Percentiles rank a stretch among this genome's conserved stretches.
These are phyloP conservation scores for Hypoxylon rickii DNA, from an alignment of 495 filamentous ascomycete species.

Conservation along the genomic window DNA sequence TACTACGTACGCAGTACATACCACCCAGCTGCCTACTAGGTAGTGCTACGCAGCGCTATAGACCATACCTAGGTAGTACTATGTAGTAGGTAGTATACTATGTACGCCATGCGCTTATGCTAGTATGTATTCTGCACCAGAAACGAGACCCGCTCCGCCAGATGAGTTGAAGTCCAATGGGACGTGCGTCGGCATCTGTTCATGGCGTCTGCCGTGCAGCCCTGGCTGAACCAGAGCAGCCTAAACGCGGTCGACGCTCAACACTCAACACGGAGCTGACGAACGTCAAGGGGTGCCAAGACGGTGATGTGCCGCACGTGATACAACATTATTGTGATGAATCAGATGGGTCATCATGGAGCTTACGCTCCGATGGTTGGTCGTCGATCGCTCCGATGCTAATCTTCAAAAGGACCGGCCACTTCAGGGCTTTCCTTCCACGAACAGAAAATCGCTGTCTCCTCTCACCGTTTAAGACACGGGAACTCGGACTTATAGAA, in stretches of 20 bases:
- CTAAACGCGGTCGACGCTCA: too few species aligned
- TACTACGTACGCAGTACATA: too few species aligned
- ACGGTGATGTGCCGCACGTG: constrained; percentile 23
- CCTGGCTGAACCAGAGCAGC: constrained; percentile 25
- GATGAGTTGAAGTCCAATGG: constrained; percentile 21
- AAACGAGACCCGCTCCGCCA: constrained; percentile 12
- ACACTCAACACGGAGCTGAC: constrained; percentile 26
- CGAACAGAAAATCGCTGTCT: too few species aligned
- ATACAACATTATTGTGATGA: constrained; percentile 8
- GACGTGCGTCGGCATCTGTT: constrained; percentile 22
- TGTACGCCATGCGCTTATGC: too few species aligned
- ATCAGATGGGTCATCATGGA: constrained; percentile 5
- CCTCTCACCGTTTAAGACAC: background rate
- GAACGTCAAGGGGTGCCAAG: constrained; percentile 18
- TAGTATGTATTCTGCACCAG: too few species aligned
- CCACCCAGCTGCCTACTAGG: too few species aligned
- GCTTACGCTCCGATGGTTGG: constrained; percentile 21
- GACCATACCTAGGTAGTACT: too few species aligned
- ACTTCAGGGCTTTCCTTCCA: too few species aligned
- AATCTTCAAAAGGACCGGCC: too few species aligned
- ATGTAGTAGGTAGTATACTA: too few species aligned
- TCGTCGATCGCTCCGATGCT: background rate
- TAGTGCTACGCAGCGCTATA: too few species aligned
- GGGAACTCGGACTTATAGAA: background rate
- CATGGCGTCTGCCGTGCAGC: constrained; percentile 18